Evolutionary conservation across 805 yeast species (phyloP), one percentile per base, ranked within the genome.

Genomic region (Lipomyces orientalis): DNA sequence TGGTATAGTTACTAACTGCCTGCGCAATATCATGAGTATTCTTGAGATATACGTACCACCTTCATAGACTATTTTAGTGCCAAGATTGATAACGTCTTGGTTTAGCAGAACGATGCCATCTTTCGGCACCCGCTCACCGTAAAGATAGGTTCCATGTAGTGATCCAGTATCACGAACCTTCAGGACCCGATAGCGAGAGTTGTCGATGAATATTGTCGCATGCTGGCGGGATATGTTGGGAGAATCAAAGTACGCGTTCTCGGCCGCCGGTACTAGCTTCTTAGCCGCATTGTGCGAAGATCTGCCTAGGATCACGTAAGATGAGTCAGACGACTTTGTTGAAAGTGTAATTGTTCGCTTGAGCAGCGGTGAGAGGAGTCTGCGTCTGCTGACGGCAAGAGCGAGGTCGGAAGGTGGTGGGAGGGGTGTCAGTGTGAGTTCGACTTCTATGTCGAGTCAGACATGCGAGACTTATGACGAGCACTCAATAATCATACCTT

Each of bases 201-300:
- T 16, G 46, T 54, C 60, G 33, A 55, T 34, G 22, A 39, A 54
- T 25, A 43, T 31, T 10, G 54, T 35, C 33, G 64, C 64, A 35
- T 54, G 60, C 9, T 55, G 65, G 35, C 64, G 59, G n/a, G 64
- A 54, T 14, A 61, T 33, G 54, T 61, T 55, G 6, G 64, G 60
- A 9, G 62, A 29, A 35, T 55, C 51, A 19, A 54, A 54, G 62
- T 39, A 61, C 10, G 61, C 60, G 37, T 55, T 61, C 25, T 22
- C 43, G 5, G 37, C n/a, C 12, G 62, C 57, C 10, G 58, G 58
- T 4, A n/a, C n/a, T 10, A 59, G 25, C 14, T 43, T 19, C 57
- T 59, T 59, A 19, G 43, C 4, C 25, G 22, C 56, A 59, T 59
- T 59, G 39, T 59, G 54, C 10, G 62, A 59, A n/a, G 62, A 59